phyloP scores from a whole-genome alignment of 345 rosid species.

The Alliaria petiolata region DNA sequence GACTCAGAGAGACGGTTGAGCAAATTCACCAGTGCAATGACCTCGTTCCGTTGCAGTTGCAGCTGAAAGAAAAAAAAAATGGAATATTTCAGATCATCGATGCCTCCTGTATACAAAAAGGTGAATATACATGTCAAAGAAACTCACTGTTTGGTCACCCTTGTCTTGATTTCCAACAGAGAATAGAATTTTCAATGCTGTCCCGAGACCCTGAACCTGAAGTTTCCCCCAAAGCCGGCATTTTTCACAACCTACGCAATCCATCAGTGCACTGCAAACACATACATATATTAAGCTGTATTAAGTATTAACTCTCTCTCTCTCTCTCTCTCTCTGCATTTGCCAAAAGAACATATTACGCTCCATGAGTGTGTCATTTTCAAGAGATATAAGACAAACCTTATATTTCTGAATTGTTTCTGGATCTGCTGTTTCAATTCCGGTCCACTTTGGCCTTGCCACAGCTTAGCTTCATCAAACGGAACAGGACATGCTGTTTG shows the following conservation, averaged over 20 bases:
- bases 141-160: constrained; percentile 55
- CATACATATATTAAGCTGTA: background rate
- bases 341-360: background rate
- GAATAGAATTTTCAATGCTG: constrained; percentile 90
- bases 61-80: constrained; percentile 17
- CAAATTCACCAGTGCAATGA: constrained; percentile 54
- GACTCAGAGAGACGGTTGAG: constrained; percentile 65
- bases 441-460: constrained; percentile 96
- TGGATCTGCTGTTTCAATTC: constrained; percentile 79
- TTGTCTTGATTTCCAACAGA: constrained; percentile 57
- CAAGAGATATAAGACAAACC: constrained; percentile 34
- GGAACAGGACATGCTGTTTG: constrained; percentile 96
- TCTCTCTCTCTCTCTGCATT: background rate
- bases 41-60: constrained; percentile 57
- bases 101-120: background rate
- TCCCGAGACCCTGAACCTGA: constrained; percentile 95
- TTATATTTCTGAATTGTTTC: constrained; percentile 86
- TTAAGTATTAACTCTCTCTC: too few species aligned
- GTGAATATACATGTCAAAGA: background rate
- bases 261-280: constrained; percentile 86
- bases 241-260: constrained; percentile 97
- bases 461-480: constrained; percentile 94
- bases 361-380: background rate
- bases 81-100: background rate
- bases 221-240: constrained; percentile 99